A percentile compares a stretch with the other conserved stretches of the same genome.
phyloP scores from a whole-genome alignment of 2,329 filamentous ascomycete species.

The Coniella lustricola region DNA sequence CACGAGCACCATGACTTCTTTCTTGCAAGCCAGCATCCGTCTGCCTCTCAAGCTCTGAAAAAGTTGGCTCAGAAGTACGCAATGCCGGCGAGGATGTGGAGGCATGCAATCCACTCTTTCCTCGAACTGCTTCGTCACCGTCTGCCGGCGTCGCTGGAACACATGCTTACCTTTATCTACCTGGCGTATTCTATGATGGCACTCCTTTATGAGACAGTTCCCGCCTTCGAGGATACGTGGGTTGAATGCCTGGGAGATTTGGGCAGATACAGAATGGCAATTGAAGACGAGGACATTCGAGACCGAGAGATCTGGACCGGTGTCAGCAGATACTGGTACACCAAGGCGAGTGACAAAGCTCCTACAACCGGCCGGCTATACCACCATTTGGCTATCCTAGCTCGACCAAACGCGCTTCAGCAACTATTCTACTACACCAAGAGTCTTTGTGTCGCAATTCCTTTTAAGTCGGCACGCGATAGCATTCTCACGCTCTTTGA shows the following conservation, averaged over 20 bases:
- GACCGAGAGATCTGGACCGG: constrained; percentile 76
- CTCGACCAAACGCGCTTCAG: constrained; percentile 60
- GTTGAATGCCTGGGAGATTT: constrained; percentile 90
- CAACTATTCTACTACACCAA: constrained; percentile 70
- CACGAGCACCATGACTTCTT: constrained; percentile 86
- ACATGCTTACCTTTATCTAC: constrained; percentile 89
- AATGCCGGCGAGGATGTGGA: constrained; percentile 93
- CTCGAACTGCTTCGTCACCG: constrained; percentile 69
- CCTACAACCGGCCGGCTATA: constrained; percentile 74
- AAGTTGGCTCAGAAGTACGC: constrained; percentile 71
- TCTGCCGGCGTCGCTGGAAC: constrained; percentile 70
- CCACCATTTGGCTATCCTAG: constrained; percentile 78
- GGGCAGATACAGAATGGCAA: constrained; percentile 76
- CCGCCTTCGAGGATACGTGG: constrained; percentile 81
- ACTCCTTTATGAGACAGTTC: constrained; percentile 76
- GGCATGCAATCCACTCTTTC: constrained; percentile 82
- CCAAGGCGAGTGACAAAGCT: constrained; percentile 68
- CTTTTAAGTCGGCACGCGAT: constrained; percentile 61
- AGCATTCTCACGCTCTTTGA: constrained; percentile 35
- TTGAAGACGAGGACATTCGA: constrained; percentile 71
- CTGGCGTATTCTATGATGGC: constrained; percentile 87
- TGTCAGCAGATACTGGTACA: constrained; percentile 79
- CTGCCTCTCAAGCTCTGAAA: constrained; percentile 60
- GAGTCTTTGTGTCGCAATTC: constrained; percentile 59
- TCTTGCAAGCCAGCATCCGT: constrained; percentile 78